Evolutionary conservation across 164 flowering plant species (phyloP).

Genomic region (Stephania yunnanensis): DNA sequence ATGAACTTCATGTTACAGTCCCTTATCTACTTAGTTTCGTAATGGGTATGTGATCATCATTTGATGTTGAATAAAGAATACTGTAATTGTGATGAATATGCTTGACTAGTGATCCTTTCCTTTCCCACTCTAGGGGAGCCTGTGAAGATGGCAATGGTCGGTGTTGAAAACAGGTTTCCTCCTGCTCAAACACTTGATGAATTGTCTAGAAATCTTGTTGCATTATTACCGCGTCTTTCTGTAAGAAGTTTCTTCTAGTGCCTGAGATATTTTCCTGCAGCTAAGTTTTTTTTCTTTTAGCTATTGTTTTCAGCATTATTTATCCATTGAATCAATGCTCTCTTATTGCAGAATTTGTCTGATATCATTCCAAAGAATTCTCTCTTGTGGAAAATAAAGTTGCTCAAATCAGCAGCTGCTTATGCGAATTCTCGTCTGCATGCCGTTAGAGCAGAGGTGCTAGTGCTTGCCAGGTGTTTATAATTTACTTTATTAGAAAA

Average conservation of each 20-base stretch:
- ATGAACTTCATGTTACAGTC: constrained; percentile 44
- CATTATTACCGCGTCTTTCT: constrained; percentile 67
- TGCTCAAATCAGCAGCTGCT: constrained; percentile 72
- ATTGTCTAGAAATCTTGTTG: constrained; percentile 49
- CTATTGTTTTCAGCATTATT: neutral
- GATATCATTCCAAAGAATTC: constrained; percentile 79
- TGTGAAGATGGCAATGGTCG: constrained; percentile 67
- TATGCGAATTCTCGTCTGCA: constrained; percentile 97
- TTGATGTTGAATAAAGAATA: neutral
- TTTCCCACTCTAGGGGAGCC: constrained; percentile 63
- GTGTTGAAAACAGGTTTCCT: constrained; percentile 43
- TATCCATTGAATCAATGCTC: neutral
- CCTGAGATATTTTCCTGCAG: constrained; percentile 1
- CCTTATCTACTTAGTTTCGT: constrained; percentile 67
- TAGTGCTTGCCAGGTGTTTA: constrained; percentile 77
- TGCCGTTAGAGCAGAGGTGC: constrained; percentile 93
- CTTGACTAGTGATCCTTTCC: neutral
- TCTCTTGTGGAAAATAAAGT: constrained; percentile 85
- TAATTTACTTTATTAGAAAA: constrained; percentile 2
- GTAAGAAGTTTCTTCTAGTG: constrained; percentile 38
- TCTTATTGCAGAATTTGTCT: constrained; percentile 45
- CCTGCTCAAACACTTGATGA: constrained; percentile 37
- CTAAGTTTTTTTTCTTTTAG: neutral
- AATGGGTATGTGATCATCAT: constrained; percentile 45
- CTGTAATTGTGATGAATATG: neutral